Percentiles rank a stretch among this genome's conserved stretches.
These are phyloP conservation scores for Phytophthora palmivora DNA, from an alignment of 352 stramenopile species.

Conservation along the genomic window DNA sequence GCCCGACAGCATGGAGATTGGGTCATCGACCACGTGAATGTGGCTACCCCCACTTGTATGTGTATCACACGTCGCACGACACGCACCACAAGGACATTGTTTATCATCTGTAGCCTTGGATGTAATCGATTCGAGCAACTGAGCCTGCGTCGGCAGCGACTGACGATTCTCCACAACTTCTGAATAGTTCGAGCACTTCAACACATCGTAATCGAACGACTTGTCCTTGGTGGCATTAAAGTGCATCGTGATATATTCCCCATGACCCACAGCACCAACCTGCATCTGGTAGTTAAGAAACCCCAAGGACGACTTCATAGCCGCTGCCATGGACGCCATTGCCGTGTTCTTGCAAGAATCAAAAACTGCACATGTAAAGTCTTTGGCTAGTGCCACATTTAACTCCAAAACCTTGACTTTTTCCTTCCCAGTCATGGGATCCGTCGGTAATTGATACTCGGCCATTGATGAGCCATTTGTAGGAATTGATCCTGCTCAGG, in stretches of 20 bases:
- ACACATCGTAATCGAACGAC: constrained; percentile 63
- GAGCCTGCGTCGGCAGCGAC: constrained; percentile 66
- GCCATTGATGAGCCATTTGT: constrained; percentile 67
- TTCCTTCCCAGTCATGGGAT: constrained; percentile 80
- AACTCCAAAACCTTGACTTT: constrained; percentile 85
- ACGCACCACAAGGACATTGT: constrained; percentile 81
- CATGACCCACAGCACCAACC: constrained; percentile 86
- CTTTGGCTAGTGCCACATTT: constrained; percentile 75
- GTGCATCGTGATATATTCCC: constrained; percentile 84
- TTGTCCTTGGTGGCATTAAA: constrained; percentile 59
- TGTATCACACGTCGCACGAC: constrained; percentile 69
- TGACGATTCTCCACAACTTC: constrained; percentile 44
- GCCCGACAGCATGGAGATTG: constrained; percentile 72
- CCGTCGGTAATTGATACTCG: constrained; percentile 72
- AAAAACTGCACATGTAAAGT: constrained; percentile 80
- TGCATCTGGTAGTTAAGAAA: constrained; percentile 92
- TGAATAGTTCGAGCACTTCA: constrained; percentile 86
- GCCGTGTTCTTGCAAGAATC: constrained; percentile 89
- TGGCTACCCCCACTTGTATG: constrained; percentile 41
- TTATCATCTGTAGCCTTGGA: constrained; percentile 51
- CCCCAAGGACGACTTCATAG: constrained; percentile 85
- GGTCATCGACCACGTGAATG: constrained; percentile 66
- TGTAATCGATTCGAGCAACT: constrained; percentile 75
- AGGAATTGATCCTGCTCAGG: constrained; percentile 79
- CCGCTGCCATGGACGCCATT: constrained; percentile 73